These are phyloP conservation scores for Fomitopsis betulina DNA, from an alignment of 1,284 basidiomycete genomes.

Conservation along the genomic window DNA sequence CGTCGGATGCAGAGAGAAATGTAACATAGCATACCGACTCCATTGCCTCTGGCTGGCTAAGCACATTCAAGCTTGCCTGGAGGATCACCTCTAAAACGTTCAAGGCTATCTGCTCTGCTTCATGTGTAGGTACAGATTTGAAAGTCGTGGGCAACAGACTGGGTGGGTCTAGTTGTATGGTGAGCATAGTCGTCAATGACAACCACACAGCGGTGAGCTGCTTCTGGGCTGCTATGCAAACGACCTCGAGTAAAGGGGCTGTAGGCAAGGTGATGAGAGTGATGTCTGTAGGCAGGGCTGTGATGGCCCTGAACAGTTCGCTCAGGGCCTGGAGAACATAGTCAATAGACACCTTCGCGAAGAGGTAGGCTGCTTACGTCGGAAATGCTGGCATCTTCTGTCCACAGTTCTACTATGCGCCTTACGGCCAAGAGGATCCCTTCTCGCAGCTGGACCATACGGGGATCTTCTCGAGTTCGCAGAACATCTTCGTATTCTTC, in stretches of 20 bases:
- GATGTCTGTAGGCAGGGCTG: constrained; percentile 63
- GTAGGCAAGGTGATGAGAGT: constrained; percentile 79
- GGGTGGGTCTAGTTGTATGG: constrained; percentile 77
- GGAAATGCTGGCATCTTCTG: constrained; percentile 69
- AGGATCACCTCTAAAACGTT: constrained; percentile 56
- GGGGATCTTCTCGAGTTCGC: constrained; percentile 58
- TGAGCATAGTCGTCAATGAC: constrained; percentile 71
- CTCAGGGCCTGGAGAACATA: constrained; percentile 54
- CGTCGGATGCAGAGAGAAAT: background rate
- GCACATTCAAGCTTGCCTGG: constrained; percentile 50
- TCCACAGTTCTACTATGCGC: constrained; percentile 67
- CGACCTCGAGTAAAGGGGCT: constrained; percentile 72
- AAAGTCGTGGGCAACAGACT: constrained; percentile 40
- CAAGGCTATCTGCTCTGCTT: constrained; percentile 43
- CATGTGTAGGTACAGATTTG: constrained; percentile 35
- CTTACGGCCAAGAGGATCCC: constrained; percentile 57
- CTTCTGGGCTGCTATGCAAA: constrained; percentile 70
- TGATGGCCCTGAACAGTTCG: constrained; percentile 79
- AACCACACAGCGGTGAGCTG: constrained; percentile 83
- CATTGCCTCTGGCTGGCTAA: constrained; percentile 64
- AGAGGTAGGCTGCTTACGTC: constrained; percentile 49
- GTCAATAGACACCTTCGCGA: constrained; percentile 4
- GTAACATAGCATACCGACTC: constrained; percentile 47
- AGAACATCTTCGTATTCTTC: constrained; percentile 50
- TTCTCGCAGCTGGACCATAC: constrained; percentile 60